Percentiles rank a stretch among this genome's conserved stretches.
These are phyloP conservation scores for Dactylonectria estremocensis DNA, from an alignment of 2,329 filamentous ascomycete genomes.

Conservation along the genomic window DNA sequence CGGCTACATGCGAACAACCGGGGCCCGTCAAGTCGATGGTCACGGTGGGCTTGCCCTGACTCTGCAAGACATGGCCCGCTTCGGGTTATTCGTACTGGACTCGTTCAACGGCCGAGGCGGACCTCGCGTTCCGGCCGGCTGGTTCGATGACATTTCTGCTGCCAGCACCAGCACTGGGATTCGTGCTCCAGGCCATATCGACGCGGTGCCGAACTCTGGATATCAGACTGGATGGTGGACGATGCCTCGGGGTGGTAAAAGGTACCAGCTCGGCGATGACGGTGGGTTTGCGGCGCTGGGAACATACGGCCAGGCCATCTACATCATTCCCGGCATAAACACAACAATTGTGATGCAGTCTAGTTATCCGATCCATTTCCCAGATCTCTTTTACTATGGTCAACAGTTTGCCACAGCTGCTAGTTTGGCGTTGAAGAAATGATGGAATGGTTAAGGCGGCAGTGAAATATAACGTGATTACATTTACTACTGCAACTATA, in stretches of 20 bases:
- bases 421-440: too few species aligned
- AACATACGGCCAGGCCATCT: constrained; percentile 1
- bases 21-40: constrained; percentile 2
- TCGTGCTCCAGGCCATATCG: background rate
- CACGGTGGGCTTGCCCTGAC: constrained; percentile 4
- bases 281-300: constrained; percentile 1
- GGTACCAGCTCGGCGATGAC: constrained; percentile 2
- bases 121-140: background rate
- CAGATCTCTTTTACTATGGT: too few species aligned
- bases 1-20: constrained; percentile 4
- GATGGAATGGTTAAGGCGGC: too few species aligned
- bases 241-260: background rate
- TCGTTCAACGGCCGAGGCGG: background rate
- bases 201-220: background rate
- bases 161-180: background rate
- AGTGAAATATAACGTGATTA: too few species aligned
- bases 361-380: too few species aligned
- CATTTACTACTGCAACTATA: too few species aligned
- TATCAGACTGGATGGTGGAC: constrained; percentile 13
- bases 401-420: too few species aligned
- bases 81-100: constrained; percentile 1
- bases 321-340: constrained; percentile 1
- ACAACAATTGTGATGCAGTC: constrained; percentile 6
- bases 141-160: constrained; percentile 4
- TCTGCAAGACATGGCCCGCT: constrained; percentile 9